Evolutionary conservation across 208 protist genomes (phyloP).

Genomic region (Vickermania spadyakhi): DNA sequence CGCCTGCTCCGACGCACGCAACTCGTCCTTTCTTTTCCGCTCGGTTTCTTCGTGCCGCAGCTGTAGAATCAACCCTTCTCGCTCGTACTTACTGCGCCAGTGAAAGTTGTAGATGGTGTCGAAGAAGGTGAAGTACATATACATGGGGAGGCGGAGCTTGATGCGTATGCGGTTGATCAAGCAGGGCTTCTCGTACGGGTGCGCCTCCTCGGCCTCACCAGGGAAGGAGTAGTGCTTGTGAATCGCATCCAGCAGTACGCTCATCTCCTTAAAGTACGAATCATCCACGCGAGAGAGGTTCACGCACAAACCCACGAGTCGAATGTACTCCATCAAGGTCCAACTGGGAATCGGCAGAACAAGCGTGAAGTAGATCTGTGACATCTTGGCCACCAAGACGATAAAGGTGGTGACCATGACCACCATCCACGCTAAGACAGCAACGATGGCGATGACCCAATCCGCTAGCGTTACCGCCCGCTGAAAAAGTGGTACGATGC

Average conservation of each 20-base stretch:
- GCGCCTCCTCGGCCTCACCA: constrained; percentile 7
- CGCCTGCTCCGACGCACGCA: background rate
- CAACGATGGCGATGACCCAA: constrained; percentile 6
- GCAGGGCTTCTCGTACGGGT: constrained; percentile 3
- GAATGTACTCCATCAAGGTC: constrained; percentile 9
- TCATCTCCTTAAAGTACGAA: constrained; percentile 15
- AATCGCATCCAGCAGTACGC: constrained; percentile 17
- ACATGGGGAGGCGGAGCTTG: constrained; percentile 6
- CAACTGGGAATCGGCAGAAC: constrained; percentile 11
- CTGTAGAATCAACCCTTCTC: background rate
- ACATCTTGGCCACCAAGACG: constrained; percentile 16
- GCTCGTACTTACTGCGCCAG: constrained; percentile 1
- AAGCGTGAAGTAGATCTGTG: constrained; percentile 18
- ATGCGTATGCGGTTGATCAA: constrained; percentile 13
- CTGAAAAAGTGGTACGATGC: constrained; percentile 14
- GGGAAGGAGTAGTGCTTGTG: constrained; percentile 17
- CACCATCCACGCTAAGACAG: constrained; percentile 10
- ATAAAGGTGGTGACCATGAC: constrained; percentile 6
- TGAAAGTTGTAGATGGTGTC: constrained; percentile 25
- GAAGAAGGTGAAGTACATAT: constrained; percentile 14
- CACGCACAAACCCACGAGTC: constrained; percentile 19
- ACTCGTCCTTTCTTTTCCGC: background rate
- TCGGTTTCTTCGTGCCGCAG: background rate
- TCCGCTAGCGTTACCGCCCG: constrained; percentile 4
- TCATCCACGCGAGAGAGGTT: constrained; percentile 23